phyloP scores from a whole-genome alignment of 805 yeast species.

The Kazachstania psychrophila region DNA sequence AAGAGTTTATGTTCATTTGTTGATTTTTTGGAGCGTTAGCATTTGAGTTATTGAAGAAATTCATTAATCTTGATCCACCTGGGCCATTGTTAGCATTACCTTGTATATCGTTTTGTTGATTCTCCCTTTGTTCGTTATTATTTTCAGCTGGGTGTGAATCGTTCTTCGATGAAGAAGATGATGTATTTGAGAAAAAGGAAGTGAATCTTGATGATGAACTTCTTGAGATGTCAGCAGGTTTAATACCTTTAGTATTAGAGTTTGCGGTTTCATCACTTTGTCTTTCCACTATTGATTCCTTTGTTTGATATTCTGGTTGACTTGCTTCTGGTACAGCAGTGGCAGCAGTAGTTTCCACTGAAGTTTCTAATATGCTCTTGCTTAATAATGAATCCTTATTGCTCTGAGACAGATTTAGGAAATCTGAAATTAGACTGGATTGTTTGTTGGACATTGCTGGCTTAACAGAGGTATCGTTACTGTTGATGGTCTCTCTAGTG shows the following conservation, averaged over 20 bases:
- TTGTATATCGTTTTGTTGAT: not conserved
- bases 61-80: constrained; percentile 26
- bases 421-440: constrained; percentile 27
- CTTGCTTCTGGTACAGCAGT: not conserved
- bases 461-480: not conserved
- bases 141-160: not conserved
- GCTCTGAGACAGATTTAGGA: constrained; percentile 14
- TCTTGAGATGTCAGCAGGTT: constrained; percentile 6
- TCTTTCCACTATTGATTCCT: not conserved
- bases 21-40: constrained; percentile 3
- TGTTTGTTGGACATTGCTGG: constrained; percentile 4
- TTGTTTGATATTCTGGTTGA: not conserved
- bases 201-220: constrained; percentile 29
- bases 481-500: not conserved
- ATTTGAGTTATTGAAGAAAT: constrained; percentile 21
- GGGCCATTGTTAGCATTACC: constrained; percentile 1
- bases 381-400: not conserved
- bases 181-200: constrained; percentile 22
- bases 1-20: not conserved
- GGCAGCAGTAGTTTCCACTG: not conserved
- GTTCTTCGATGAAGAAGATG: not conserved
- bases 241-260: not conserved
- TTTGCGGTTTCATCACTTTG: not conserved
- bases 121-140: no score
- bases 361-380: not conserved